Evolutionary conservation across 805 yeast genomes (phyloP).

Genomic region (Debaryomyces castellii): DNA sequence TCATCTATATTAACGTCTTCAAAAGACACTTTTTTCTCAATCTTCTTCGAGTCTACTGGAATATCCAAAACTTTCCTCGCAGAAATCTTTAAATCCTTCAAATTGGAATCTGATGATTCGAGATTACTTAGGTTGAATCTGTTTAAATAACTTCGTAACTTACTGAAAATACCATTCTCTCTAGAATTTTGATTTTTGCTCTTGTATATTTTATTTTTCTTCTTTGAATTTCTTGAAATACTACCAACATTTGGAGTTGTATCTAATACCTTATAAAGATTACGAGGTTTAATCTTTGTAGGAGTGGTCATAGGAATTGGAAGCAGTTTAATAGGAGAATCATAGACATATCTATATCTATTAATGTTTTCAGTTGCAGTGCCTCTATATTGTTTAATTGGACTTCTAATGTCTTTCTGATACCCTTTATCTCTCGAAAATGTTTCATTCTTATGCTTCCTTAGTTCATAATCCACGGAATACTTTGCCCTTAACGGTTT

Average conservation of each 20-base stretch:
- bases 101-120: conserved; percentile 13
- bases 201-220: conserved; percentile 1
- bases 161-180: conserved; percentile 6
- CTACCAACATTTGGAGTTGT: conserved; percentile 1
- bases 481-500: not conserved
- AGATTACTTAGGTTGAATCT: conserved; percentile 10
- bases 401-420: not conserved
- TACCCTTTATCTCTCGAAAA: not conserved
- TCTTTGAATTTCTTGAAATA: not conserved
- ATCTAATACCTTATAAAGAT: conserved; percentile 10
- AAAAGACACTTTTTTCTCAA: conserved; percentile 13
- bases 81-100: conserved; percentile 14
- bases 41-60: conserved; percentile 6
- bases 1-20: conserved; percentile 2
- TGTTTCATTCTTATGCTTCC: not conserved
- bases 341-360: not conserved
- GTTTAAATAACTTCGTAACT: conserved; percentile 13
- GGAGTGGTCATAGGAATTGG: conserved; percentile 6
- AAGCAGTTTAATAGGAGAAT: conserved; percentile 7
- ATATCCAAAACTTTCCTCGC: conserved; percentile 13
- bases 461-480: not conserved
- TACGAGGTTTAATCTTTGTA: conserved; percentile 7
- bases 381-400: not conserved
- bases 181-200: conserved; percentile 1
- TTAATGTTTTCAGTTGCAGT: not conserved